Percentiles rank a stretch among this genome's conserved stretches.
phyloP scores from a whole-genome alignment of 371 early-diverging fungal species.

The Mortierella sp. region DNA sequence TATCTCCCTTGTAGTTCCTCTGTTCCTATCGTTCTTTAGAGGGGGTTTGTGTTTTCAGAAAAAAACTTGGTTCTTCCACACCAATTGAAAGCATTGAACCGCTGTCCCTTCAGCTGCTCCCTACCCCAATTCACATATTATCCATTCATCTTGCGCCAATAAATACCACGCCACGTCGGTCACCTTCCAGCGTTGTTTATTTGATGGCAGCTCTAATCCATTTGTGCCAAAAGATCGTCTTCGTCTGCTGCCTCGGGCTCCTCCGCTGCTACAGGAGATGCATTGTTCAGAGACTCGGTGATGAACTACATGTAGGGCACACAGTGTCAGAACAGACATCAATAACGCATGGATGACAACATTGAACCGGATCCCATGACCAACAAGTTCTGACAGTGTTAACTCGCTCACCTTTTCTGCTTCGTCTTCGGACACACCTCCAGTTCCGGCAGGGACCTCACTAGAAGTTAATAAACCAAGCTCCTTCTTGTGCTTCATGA shows the following conservation, averaged over 20 bases:
- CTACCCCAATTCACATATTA: no score
- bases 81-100: no score
- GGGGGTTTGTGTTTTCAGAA: no score
- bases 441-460: slow-evolving; percentile 23
- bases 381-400: no score
- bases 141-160: slow-evolving; percentile 10
- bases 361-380: background rate
- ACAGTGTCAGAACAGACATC: background rate
- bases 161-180: background rate
- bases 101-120: no score
- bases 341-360: background rate
- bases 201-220: slow-evolving; percentile 22
- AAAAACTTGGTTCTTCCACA: no score
- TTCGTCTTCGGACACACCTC: slow-evolving; percentile 35
- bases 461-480: slow-evolving; percentile 24
- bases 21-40: slow-evolving; percentile 14
- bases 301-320: slow-evolving; percentile 14
- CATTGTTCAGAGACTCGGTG: slow-evolving; percentile 11
- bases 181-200: slow-evolving; percentile 1
- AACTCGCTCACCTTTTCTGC: slow-evolving; percentile 26
- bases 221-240: slow-evolving; percentile 44
- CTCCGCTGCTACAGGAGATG: slow-evolving; percentile 2
- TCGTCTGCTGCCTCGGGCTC: slow-evolving; percentile 30
- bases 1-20: slow-evolving; percentile 6
- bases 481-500: slow-evolving; percentile 23